These are phyloP conservation scores for Aspergillus steynii DNA, from an alignment of 495 filamentous ascomycete species.

Conservation along the genomic window DNA sequence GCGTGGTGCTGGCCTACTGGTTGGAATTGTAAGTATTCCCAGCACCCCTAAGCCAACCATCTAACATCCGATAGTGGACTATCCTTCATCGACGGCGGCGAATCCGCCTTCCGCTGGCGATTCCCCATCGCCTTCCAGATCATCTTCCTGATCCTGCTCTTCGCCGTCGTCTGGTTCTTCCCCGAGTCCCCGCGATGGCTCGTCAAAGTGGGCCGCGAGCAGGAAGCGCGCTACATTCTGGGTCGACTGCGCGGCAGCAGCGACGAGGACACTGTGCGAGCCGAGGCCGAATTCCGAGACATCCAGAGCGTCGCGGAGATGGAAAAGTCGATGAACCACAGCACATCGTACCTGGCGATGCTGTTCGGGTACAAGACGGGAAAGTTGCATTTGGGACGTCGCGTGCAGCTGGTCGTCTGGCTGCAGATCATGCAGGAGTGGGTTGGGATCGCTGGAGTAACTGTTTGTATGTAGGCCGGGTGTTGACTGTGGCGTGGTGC, in stretches of 20 bases:
- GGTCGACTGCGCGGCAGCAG: slow-evolving; percentile 59
- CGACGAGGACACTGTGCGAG: slow-evolving; percentile 51
- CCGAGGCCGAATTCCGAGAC: slow-evolving; percentile 64
- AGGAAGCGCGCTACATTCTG: slow-evolving; percentile 64
- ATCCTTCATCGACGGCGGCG: slow-evolving; percentile 57
- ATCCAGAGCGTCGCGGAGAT: slow-evolving; percentile 59
- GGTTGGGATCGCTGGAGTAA: slow-evolving; percentile 72
- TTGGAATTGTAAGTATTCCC: slow-evolving; percentile 57
- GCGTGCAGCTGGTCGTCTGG: slow-evolving; percentile 71
- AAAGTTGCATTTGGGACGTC: slow-evolving; percentile 63
- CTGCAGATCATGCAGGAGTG: slow-evolving; percentile 74
- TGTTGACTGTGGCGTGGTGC: neutral
- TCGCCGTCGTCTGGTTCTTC: slow-evolving; percentile 57
- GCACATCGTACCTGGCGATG: slow-evolving; percentile 61
- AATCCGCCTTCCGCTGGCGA: slow-evolving; percentile 61
- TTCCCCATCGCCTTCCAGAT: slow-evolving; percentile 76
- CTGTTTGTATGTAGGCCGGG: slow-evolving; percentile 50
- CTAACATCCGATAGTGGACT: slow-evolving; percentile 44
- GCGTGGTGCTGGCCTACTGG: slow-evolving; percentile 74
- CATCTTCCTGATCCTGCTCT: slow-evolving; percentile 55
- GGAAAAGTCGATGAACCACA: slow-evolving; percentile 51
- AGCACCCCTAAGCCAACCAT: neutral
- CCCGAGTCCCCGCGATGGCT: slow-evolving; percentile 69
- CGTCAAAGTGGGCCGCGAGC: slow-evolving; percentile 59
- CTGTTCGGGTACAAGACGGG: slow-evolving; percentile 62